Conservation (phyloP, 2,329 filamentous ascomycete genomes). For the Pseudogymnoascus sp. region DNA sequence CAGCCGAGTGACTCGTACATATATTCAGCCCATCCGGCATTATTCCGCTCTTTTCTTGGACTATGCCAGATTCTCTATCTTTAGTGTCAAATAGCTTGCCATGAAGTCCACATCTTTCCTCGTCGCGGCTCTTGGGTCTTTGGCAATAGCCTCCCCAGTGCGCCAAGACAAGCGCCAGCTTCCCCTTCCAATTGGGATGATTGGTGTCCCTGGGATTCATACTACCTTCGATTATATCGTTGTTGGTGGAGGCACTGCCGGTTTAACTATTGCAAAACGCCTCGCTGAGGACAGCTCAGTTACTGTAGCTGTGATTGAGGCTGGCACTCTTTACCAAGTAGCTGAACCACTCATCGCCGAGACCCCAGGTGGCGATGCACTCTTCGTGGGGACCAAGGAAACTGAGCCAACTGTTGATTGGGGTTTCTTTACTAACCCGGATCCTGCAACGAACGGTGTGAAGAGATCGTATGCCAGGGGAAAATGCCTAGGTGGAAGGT, state of each 20-base stretch:
- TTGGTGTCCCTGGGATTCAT: background rate
- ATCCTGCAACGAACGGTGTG: slow-evolving; percentile 17
- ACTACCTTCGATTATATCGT: background rate
- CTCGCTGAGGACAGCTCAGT: slow-evolving; percentile 16
- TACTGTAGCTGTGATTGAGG: slow-evolving; percentile 20
- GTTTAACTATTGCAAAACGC: slow-evolving; percentile 19
- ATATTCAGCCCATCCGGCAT: too few species aligned
- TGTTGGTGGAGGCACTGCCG: slow-evolving; percentile 11
- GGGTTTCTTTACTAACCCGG: slow-evolving; percentile 18
- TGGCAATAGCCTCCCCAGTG: background rate
- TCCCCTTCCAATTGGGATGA: background rate
- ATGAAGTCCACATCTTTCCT: background rate
- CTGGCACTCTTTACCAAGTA: slow-evolving; percentile 17
- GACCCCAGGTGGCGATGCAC: background rate
- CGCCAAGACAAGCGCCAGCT: background rate
- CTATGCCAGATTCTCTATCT: background rate
- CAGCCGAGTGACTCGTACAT: too few species aligned
- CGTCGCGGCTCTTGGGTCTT: background rate
- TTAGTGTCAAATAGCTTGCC: background rate
- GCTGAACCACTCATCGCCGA: slow-evolving; percentile 5
- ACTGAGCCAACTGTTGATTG: slow-evolving; percentile 3
- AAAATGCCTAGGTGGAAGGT: slow-evolving; percentile 14
- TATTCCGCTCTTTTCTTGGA: background rate
- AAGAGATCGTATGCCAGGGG: slow-evolving; percentile 12
- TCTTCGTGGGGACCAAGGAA: background rate